Conservation (phyloP, 306 rosid genomes). For the Prunus fruticosa region DNA sequence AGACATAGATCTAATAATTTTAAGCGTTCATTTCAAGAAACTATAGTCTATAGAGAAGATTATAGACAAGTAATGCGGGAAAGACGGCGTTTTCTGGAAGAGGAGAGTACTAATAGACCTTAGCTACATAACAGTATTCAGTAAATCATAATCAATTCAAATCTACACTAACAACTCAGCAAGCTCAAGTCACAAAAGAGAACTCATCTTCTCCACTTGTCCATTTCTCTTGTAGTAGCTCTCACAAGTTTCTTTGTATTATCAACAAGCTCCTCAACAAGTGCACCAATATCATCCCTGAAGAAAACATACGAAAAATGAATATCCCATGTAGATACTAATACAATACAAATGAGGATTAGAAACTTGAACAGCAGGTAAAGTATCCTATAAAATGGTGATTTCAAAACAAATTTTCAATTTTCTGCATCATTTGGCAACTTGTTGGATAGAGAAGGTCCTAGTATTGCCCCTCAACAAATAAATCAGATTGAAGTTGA, state of each 20-base stretch:
- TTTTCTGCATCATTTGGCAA: background rate
- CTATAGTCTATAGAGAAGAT: too few species aligned
- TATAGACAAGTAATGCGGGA: too few species aligned
- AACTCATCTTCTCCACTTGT: conserved; percentile 71
- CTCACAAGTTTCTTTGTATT: conserved; percentile 62
- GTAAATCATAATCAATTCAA: background rate
- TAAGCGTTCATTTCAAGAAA: too few species aligned
- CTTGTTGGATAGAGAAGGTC: background rate
- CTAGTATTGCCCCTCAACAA: background rate
- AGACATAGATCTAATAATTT: too few species aligned
- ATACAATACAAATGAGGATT: background rate
- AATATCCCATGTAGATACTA: background rate
- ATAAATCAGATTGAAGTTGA: background rate
- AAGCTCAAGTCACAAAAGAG: background rate
- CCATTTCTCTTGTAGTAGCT: conserved; percentile 66
- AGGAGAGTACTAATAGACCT: too few species aligned
- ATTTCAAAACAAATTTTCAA: background rate
- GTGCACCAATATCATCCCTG: conserved; percentile 70
- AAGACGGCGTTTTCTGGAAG: too few species aligned
- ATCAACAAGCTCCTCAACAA: conserved; percentile 66
- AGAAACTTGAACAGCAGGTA: background rate
- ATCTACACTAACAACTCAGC: background rate
- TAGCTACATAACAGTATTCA: background rate
- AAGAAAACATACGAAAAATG: conserved; percentile 7
- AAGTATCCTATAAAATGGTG: background rate